Base-by-base conservation (phyloP, 2,329 filamentous ascomycete genomes). In the Coniosporium tulheliwenetii region DNA sequence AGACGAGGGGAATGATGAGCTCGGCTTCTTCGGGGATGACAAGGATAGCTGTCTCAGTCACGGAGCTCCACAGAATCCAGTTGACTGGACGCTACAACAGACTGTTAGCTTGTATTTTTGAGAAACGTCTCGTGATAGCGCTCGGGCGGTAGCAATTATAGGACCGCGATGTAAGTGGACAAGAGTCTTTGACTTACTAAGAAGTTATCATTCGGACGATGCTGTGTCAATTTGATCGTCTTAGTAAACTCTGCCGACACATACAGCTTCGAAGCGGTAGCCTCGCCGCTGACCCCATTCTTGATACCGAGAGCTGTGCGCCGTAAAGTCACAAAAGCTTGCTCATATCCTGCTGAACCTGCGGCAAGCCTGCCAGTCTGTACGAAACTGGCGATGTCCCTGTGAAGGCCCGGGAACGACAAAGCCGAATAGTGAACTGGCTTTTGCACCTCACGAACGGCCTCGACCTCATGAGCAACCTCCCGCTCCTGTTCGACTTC, bases 21-120 rank as follows among this genome's bases (percentile, higher is more conserved):
- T 82, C 73, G 0, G 69, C 75, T 51, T 83, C 79, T 46, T 82
- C 77, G 0, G 76, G 72, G 26, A 72, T 74, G 1, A 82, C 50
- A 2, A 82, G 52, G 0, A 83, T 45, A 0, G 68, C 77, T 0
- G 61, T 67, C 7, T 70, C 49, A 0, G 59, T 58, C 0, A 47
- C n/a, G 0, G 48, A 47, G 43, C 67, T 72, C 67, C 70, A 79
- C 0, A 82, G 53, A 2, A 83, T 50, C 76, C 75, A 83, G 19
- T 76, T 70, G 0, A 79, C 71, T 0, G 70, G 56, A 1, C 68
- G 63, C 47, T 59, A 42, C 26, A 19, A 19, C 12, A 37, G 10
- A 37, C 29, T 37, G 14, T 46, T 32, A 38, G 10, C 16, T 39
- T 32, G 42, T 10, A 39, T 26, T 38, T 31, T 26, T 16, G 31